Evolutionary conservation across 2,329 filamentous ascomycete species (phyloP), one percentile per base, ranked within the genome.

Genomic region (Epichloe festucae): DNA sequence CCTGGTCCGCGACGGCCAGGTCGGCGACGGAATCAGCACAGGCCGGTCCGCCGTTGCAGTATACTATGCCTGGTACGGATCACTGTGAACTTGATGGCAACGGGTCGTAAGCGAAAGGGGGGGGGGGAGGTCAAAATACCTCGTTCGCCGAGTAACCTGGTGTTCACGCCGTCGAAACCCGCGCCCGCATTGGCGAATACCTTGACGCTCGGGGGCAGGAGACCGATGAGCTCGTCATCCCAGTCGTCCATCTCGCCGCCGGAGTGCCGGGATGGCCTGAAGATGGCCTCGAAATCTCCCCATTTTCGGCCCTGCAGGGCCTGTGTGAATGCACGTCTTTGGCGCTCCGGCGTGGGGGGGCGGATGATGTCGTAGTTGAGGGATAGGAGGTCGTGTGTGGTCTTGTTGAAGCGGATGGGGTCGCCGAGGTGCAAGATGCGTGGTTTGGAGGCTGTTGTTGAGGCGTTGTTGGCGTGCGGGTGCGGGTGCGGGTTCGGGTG

Each of bases 351-450:
- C 1, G 67, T 56, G 8, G 68, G 76, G 68, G 76, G 77, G n/a
- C 74, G 73, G 48, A 81, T 60, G 23, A 82, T 65, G 14, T 76
- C 69, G 58, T 73, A 79, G 17, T 60, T 64, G 0, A 63, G 46
- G 31, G 65, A 61, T 58, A 78, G 72, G 54, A 65, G 63, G 35
- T 63, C 63, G 57, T 74, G 76, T 0, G 72, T 74, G 1, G 67
- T 63, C 0, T 66, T 70, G 56, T 77, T 76, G 63, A 75, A 77
- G 55, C 68, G 69, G 53, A 76, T 64, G 8, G 72, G 69, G 61
- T 90, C 87, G 56, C 87, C 88, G 66, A 89, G 82, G 69, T 83
- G 84, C 58, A 94, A 77, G 54, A 93, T 82, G 56, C 82, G 77
- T 44, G 67, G 72, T 54, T 65, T 73, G 15, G 56, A 53, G 5